Evolutionary conservation across 768 basidiomycete species (phyloP).

Genomic region (Auricularia cornea): DNA sequence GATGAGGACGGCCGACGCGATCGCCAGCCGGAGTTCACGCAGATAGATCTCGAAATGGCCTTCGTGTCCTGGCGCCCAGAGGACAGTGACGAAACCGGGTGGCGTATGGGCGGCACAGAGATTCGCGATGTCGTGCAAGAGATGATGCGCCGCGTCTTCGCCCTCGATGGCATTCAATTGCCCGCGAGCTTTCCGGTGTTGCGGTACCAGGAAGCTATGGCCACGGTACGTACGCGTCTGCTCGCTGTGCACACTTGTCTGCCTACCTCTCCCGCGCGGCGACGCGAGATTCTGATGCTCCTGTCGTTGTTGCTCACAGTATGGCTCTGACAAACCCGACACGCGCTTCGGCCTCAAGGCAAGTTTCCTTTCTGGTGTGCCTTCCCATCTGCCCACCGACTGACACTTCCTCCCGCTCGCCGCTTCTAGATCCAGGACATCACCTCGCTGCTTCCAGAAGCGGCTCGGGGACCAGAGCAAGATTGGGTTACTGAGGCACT

Average conservation of each 20-base stretch:
- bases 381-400: neutral
- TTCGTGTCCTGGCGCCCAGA: slow-evolving; percentile 73
- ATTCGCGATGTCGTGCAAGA: slow-evolving; percentile 73
- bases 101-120: slow-evolving; percentile 83
- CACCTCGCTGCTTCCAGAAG: slow-evolving; percentile 22
- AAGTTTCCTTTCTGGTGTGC: slow-evolving; percentile 13
- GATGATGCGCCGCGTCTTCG: slow-evolving; percentile 65
- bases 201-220: slow-evolving; percentile 88
- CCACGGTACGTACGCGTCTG: neutral
- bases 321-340: slow-evolving; percentile 94
- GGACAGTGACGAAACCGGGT: slow-evolving; percentile 26
- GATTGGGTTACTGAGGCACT: neutral
- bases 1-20: slow-evolving; percentile 95
- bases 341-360: slow-evolving; percentile 84
- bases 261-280: slow-evolving; percentile 4
- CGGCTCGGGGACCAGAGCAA: slow-evolving; percentile 14
- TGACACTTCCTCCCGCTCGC: slow-evolving; percentile 7
- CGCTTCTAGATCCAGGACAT: slow-evolving; percentile 27
- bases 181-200: slow-evolving; percentile 64
- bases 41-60: slow-evolving; percentile 94
- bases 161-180: slow-evolving; percentile 54
- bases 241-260: neutral
- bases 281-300: slow-evolving; percentile 13
- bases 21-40: slow-evolving; percentile 94
- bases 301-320: slow-evolving; percentile 41